phyloP scores from a whole-genome alignment of 2,329 filamentous ascomycete genomes.

The Diatrype stigma region DNA sequence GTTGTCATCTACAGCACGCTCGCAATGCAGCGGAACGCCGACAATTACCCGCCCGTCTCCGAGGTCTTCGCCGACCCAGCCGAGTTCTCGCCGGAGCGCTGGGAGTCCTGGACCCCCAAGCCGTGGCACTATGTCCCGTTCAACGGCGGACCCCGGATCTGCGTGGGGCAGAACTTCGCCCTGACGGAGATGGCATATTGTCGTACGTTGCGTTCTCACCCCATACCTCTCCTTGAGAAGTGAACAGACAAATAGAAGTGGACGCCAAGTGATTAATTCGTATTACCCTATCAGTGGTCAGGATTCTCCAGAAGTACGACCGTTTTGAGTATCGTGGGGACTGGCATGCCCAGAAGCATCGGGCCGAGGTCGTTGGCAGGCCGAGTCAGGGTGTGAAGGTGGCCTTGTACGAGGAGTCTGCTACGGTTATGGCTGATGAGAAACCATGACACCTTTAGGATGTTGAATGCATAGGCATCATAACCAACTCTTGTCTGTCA shows the following conservation, averaged over 20 bases:
- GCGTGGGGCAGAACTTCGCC: conserved; percentile 57
- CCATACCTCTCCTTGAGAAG: background rate
- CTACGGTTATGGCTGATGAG: background rate
- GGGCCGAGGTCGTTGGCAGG: conserved; percentile 40
- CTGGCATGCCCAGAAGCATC: conserved; percentile 40
- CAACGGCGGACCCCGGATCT: conserved; percentile 50
- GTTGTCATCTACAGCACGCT: conserved; percentile 47
- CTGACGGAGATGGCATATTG: conserved; percentile 53
- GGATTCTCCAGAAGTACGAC: conserved; percentile 58
- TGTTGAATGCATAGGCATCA: too few relatives aligned
- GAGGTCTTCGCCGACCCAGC: conserved; percentile 33
- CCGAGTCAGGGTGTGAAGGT: conserved; percentile 40
- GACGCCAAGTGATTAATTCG: background rate
- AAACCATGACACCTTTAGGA: background rate
- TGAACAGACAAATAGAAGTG: background rate
- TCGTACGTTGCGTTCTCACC: conserved; percentile 25
- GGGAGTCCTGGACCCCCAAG: conserved; percentile 47
- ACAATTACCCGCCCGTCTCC: conserved; percentile 40
- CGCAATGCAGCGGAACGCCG: conserved; percentile 46
- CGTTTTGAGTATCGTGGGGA: conserved; percentile 45
- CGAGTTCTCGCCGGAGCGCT: conserved; percentile 45
- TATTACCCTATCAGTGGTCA: conserved; percentile 36
- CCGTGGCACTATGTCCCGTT: conserved; percentile 54
- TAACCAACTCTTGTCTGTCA: too few relatives aligned
- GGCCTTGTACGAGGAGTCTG: conserved; percentile 30